Base-by-base conservation (phyloP, 106 monocot genomes). In the Dioscorea zingiberensis region DNA sequence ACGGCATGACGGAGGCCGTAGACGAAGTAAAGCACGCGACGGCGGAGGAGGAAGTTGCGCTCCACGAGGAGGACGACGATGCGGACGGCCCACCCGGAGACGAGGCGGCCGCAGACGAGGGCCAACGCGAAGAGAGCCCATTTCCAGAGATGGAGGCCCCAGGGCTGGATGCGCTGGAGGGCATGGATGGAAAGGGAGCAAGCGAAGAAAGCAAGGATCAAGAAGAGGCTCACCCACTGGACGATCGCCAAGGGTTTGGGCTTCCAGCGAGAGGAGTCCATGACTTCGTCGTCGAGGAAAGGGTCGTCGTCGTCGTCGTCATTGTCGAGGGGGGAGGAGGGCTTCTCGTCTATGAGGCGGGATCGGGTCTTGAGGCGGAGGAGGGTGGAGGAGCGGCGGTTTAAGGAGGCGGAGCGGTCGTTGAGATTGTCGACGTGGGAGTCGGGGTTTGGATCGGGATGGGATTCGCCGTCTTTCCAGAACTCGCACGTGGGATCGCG, bases 21-120 rank as follows among this genome's bases (percentile, higher is more conserved):
- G 30, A 91, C 88, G 62, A 91, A 95, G 78, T 95, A 95, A 49
- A 95, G 85, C 28, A 94, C 76, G 44, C 74, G 53, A 69, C 90
- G 90, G 19, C 83, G 60, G 7, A 95, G 75, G 13, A 83, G 62
- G 66, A 95, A 91, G 63, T 83, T 91, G 29, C 91, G 65, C 60
- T 95, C 94, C 21, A 94, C 55, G 38, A 87, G 77, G 67, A 81
- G 89, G 55, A 89, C 84, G 25, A 55, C 68, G 16, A 94, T 54
- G 46, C 86, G 75, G 58, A 89, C 79, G n/a, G 64, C 49, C 89
- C 86, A 89, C n/a, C 86, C 86, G n/a, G 89, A 86, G 59, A 86
- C 69, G 16, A 94, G 72, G 13, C 84, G 75, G 14, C 89, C 93
- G 25, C 78, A 86, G 66, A 84, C 81, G 47, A 93, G 74, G n/a